A percentile compares a stretch with the other conserved stretches of the same genome.
Evolutionary conservation across 495 filamentous ascomycete species (phyloP).

Genomic region (Aspergillus sclerotiicarbonarius): DNA sequence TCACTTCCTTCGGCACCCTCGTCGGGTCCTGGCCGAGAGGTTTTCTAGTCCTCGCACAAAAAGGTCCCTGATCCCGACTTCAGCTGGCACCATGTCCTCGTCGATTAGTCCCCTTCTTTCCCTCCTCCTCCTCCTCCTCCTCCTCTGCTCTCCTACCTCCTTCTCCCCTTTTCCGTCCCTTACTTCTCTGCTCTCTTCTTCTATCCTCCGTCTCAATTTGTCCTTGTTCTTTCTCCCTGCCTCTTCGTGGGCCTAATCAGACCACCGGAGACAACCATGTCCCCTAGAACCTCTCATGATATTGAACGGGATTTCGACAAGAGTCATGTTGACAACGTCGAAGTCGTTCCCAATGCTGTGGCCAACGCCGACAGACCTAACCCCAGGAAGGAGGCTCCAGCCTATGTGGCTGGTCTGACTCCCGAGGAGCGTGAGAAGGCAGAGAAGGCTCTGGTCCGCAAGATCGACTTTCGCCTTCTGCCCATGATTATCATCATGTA

Average conservation of each 20-base stretch:
- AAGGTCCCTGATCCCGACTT: constrained; percentile 9
- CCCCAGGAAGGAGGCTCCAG: constrained; percentile 42
- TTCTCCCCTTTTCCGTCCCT: neutral
- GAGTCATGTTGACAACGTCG: constrained; percentile 60
- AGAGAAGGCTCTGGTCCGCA: constrained; percentile 55
- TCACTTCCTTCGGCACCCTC: constrained; percentile 4
- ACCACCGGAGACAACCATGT: constrained; percentile 22
- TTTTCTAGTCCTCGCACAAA: constrained; percentile 12
- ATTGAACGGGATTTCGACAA: constrained; percentile 45
- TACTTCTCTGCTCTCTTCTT: neutral
- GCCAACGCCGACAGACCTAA: constrained; percentile 33
- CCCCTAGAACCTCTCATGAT: constrained; percentile 24
- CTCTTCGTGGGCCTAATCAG: neutral
- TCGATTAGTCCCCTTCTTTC: no score
- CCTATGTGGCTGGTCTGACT: constrained; percentile 48
- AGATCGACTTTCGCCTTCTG: constrained; percentile 61
- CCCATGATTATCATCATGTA: constrained; percentile 71
- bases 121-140: no score
- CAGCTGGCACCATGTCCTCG: neutral
- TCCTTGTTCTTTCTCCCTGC: constrained; percentile 3
- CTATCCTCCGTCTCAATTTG: constrained; percentile 6
- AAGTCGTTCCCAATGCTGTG: constrained; percentile 27
- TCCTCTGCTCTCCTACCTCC: neutral
- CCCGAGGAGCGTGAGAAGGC: constrained; percentile 47
- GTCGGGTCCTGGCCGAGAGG: constrained; percentile 4